A percentile compares a stretch with the other conserved stretches of the same genome.
These are phyloP conservation scores for Penicillium salamii DNA, from an alignment of 495 filamentous ascomycete species.

Conservation along the genomic window DNA sequence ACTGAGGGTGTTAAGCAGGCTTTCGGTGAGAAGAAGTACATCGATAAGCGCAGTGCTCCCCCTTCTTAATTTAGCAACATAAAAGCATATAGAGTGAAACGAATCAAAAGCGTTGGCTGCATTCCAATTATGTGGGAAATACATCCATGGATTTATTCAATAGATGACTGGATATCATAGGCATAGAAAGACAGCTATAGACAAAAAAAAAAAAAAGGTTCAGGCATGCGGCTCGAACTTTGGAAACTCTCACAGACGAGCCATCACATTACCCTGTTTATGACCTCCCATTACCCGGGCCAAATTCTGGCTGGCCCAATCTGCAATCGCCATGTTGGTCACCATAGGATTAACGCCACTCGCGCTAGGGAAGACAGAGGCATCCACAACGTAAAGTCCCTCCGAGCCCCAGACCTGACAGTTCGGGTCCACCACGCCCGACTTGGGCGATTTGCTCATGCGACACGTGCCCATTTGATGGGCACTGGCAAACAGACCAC, in stretches of 20 bases:
- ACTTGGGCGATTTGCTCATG: conserved; percentile 60
- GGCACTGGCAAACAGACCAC: conserved; percentile 55
- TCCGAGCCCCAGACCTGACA: conserved; percentile 76
- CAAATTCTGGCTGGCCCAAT: conserved; percentile 41
- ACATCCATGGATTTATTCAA: too few species aligned
- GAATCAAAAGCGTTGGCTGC: too few species aligned
- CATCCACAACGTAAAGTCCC: conserved; percentile 77
- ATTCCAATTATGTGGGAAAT: too few species aligned
- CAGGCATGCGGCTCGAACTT: too few species aligned
- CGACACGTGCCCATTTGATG: conserved; percentile 93
- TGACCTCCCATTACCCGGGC: conserved; percentile 25
- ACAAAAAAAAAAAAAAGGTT: too few species aligned
- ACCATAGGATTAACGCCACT: conserved; percentile 95
- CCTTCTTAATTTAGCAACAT: conserved; percentile 3
- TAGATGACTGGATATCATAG: conserved; percentile 8
- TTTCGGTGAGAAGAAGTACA: conserved; percentile 43
- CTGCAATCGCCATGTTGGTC: conserved; percentile 80
- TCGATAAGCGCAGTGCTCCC: conserved; percentile 37
- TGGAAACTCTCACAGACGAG: conserved; percentile 13
- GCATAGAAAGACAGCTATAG: not conserved
- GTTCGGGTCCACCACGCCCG: conserved; percentile 70
- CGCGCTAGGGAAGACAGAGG: conserved; percentile 84
- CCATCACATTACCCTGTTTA: conserved; percentile 13
- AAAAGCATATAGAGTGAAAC: too few species aligned
- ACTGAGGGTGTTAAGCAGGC: conserved; percentile 49